Evolutionary conservation across 129 eudicot species (phyloP).

Genomic region (Gnaphalium uliginosum): DNA sequence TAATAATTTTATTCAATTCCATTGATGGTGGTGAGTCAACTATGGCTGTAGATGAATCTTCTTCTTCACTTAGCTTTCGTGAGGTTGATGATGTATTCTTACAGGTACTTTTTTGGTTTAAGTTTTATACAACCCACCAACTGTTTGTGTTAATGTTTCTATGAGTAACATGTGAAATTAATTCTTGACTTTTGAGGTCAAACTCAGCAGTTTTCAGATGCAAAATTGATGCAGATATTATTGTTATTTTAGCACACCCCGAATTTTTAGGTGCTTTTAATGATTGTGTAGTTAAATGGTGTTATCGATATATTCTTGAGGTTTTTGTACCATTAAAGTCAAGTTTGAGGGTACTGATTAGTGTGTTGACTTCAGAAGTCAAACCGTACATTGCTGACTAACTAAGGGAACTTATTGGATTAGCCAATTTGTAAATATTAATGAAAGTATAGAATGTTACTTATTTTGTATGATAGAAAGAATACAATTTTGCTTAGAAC

Average conservation of each 20-base stretch:
- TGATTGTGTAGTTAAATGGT: background rate
- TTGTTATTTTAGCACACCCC: background rate
- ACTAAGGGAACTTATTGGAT: background rate
- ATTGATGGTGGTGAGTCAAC: conserved; percentile 9
- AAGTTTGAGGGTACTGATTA: background rate
- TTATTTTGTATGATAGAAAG: background rate
- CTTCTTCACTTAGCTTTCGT: conserved; percentile 56
- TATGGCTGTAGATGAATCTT: conserved; percentile 23
- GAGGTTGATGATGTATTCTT: conserved; percentile 73
- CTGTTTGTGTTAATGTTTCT: conserved; percentile 18
- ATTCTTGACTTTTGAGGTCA: conserved; percentile 13
- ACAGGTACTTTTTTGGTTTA: conserved; percentile 43
- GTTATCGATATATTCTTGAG: conserved; percentile 7
- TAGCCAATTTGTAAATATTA: background rate
- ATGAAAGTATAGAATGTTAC: background rate
- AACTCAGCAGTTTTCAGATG: conserved; percentile 11
- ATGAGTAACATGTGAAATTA: background rate
- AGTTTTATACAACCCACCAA: conserved; percentile 11
- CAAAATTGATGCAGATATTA: background rate
- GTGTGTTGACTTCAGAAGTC: conserved; percentile 7
- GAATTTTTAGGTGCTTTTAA: background rate
- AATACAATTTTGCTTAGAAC: background rate
- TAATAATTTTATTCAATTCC: background rate
- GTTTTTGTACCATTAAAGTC: background rate
- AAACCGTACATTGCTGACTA: background rate